These are phyloP conservation scores for Colletotrichum sp. DNA, from an alignment of 2,329 filamentous ascomycete species.

Conservation along the genomic window DNA sequence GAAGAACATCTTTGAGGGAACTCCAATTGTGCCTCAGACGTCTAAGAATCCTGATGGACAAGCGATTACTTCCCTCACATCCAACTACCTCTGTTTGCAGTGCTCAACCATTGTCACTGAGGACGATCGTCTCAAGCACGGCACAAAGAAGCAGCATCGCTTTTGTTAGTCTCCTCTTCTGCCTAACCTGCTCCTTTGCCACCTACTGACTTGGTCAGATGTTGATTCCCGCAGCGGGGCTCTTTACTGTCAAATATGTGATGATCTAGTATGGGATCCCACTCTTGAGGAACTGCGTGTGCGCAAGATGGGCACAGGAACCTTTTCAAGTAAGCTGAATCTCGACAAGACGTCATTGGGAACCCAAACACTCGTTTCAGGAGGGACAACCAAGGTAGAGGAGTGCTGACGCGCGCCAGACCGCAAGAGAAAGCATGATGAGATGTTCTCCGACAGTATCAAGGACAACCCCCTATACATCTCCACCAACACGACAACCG, in stretches of 20 bases:
- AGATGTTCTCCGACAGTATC: conserved; percentile 66
- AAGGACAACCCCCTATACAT: conserved; percentile 81
- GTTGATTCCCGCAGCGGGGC: conserved; percentile 78
- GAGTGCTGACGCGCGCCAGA: conserved; percentile 36
- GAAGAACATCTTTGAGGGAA: conserved; percentile 71
- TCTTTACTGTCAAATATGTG: conserved; percentile 81
- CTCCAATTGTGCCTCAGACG: conserved; percentile 68
- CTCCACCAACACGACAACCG: conserved; percentile 75
- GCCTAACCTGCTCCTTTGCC: neutral
- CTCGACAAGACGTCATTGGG: neutral
- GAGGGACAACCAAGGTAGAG: neutral
- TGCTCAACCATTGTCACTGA: conserved; percentile 72
- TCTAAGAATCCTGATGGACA: conserved; percentile 61
- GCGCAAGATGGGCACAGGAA: conserved; percentile 70
- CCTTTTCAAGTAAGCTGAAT: conserved; percentile 62
- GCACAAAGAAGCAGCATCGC: conserved; percentile 70
- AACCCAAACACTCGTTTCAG: neutral
- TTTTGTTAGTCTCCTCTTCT: conserved; percentile 64
- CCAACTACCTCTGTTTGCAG: conserved; percentile 75
- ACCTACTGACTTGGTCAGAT: conserved; percentile 52
- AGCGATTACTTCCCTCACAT: conserved; percentile 64
- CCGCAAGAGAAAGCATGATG: conserved; percentile 78
- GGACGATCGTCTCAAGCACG: conserved; percentile 70
- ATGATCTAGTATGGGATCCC: conserved; percentile 83
- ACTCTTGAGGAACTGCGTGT: conserved; percentile 77